Evolutionary conservation across 805 yeast species (phyloP).

Genomic region (Candida andamanensis): DNA sequence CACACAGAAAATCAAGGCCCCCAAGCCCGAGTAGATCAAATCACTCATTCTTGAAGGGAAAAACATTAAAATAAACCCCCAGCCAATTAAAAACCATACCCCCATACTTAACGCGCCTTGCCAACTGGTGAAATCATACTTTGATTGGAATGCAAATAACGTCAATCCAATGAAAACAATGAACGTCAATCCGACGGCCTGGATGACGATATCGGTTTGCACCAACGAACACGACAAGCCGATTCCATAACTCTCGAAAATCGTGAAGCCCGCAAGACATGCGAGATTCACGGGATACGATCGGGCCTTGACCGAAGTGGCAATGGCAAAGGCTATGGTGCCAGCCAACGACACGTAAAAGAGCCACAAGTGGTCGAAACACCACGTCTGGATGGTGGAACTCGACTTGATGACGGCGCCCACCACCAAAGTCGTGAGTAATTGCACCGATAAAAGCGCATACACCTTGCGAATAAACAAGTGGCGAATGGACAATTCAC

Average conservation of each 20-base stretch:
- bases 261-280: conserved; percentile 61
- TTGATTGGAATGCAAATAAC: conserved; percentile 68
- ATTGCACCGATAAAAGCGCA: conserved; percentile 60
- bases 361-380: conserved; percentile 54
- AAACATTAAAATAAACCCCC: conserved; percentile 67
- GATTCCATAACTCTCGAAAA: conserved; percentile 67
- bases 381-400: conserved; percentile 47
- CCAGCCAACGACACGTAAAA: conserved; percentile 53
- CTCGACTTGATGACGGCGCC: conserved; percentile 48
- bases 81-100: conserved; percentile 64
- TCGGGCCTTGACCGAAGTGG: conserved; percentile 56
- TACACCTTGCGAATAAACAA: conserved; percentile 77
- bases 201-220: conserved; percentile 59
- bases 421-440: conserved; percentile 54
- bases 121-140: conserved; percentile 70
- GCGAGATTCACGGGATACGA: conserved; percentile 64
- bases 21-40: conserved; percentile 62
- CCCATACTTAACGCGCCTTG: conserved; percentile 50
- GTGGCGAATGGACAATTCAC: conserved; percentile 71
- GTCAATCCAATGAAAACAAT: conserved; percentile 75
- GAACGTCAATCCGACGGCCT: conserved; percentile 66
- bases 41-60: conserved; percentile 58
- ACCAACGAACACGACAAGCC: conserved; percentile 62
- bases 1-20: conserved; percentile 67
- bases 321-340: conserved; percentile 60